phyloP scores from a whole-genome alignment of 1,139 yeast species.

The Protomyces arabidopsidicola region DNA sequence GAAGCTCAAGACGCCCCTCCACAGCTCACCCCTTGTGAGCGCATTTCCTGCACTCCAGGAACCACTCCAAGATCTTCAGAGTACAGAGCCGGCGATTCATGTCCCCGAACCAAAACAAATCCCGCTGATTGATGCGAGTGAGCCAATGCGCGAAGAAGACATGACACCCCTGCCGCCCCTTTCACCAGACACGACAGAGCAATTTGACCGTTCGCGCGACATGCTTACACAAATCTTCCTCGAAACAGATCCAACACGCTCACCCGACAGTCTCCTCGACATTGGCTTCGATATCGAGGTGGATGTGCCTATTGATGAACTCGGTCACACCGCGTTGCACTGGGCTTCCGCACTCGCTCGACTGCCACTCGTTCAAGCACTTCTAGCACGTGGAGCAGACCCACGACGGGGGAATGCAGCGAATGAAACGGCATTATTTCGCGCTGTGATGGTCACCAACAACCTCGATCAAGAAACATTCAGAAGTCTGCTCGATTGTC shows the following conservation, averaged over 20 bases:
- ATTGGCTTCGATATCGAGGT: constrained; percentile 47
- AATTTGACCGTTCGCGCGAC: constrained; percentile 51
- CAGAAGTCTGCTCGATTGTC: constrained; percentile 61
- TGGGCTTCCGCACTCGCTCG: constrained; percentile 95
- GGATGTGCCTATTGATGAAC: constrained; percentile 83
- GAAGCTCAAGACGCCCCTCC: neutral
- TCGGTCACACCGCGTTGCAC: constrained; percentile 89
- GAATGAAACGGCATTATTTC: constrained; percentile 87
- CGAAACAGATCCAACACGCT: constrained; percentile 44
- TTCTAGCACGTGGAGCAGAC: constrained; percentile 64
- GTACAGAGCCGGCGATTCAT: neutral
- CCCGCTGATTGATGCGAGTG: neutral
- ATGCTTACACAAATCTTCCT: constrained; percentile 55
- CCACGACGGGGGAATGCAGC: constrained; percentile 68
- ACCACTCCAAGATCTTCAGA: neutral
- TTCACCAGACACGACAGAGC: constrained; percentile 40
- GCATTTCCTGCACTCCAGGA: neutral
- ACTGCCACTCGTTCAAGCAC: constrained; percentile 62
- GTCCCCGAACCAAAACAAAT: neutral
- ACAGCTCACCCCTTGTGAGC: neutral
- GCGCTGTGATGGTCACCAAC: constrained; percentile 85
- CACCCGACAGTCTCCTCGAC: constrained; percentile 26
- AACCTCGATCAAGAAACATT: constrained; percentile 73
- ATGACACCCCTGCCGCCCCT: constrained; percentile 47
- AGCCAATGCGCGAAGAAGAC: neutral